Percentiles rank a stretch among this genome's conserved stretches.
Conservation (phyloP, 129 eudicot genomes). For the Chrysanthemum seticuspe region DNA sequence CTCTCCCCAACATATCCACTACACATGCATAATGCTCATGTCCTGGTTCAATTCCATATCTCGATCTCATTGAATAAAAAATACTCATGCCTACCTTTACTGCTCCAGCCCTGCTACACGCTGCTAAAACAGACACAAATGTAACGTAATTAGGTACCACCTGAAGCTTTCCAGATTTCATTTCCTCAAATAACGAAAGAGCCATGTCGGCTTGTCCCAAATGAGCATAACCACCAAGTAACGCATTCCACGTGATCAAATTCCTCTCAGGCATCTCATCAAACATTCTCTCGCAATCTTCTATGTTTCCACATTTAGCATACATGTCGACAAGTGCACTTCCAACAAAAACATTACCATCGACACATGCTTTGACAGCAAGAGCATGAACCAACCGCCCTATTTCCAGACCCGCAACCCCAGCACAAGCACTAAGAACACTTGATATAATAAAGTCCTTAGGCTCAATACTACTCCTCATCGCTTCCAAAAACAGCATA, state of each 20-base stretch:
- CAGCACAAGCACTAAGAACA: conserved; percentile 78
- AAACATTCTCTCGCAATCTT: conserved; percentile 61
- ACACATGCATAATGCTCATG: conserved; percentile 77
- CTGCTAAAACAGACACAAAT: conserved; percentile 66
- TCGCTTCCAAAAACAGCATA: conserved; percentile 41
- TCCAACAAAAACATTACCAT: conserved; percentile 59
- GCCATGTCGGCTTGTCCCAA: conserved; percentile 70
- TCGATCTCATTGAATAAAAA: conserved; percentile 60
- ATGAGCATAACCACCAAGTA: conserved; percentile 78
- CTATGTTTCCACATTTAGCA: conserved; percentile 75
- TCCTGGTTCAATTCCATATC: conserved; percentile 62
- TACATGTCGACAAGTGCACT: conserved; percentile 95
- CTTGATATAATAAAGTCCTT: conserved; percentile 68
- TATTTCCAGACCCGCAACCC: conserved; percentile 59
- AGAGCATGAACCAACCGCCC: conserved; percentile 62
- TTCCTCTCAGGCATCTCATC: conserved; percentile 51
- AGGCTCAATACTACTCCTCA: conserved; percentile 42
- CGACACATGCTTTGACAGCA: conserved; percentile 73
- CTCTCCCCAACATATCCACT: conserved; percentile 84
- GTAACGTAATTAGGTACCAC: conserved; percentile 72
- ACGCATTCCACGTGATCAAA: conserved; percentile 66
- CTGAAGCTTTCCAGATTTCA: conserved; percentile 33
- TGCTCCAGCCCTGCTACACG: conserved; percentile 78
- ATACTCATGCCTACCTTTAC: conserved; percentile 56
- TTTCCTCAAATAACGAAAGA: conserved; percentile 48